Conservation (phyloP, 371 early-diverging fungal species). For the Mucor irregularis region DNA sequence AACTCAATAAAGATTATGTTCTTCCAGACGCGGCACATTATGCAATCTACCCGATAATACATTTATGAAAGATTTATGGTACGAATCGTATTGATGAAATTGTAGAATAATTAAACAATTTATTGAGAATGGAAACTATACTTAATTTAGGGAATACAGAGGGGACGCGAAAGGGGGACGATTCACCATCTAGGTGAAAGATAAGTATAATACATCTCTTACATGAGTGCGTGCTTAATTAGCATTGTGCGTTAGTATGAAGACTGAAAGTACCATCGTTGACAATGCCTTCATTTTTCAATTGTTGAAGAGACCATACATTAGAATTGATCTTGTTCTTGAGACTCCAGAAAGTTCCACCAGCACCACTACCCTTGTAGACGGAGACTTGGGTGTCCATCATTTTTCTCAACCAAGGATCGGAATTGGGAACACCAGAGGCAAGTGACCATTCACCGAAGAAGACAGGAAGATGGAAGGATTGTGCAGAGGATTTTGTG, state of each 20-base stretch:
- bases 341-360: constrained; percentile 30
- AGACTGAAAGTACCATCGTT: constrained; percentile 16
- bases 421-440: constrained; percentile 13
- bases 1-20: no score
- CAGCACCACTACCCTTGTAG: constrained; percentile 20
- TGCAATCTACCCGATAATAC: no score
- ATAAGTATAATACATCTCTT: no score
- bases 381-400: constrained; percentile 25
- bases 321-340: constrained; percentile 33
- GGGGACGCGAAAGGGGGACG: no score
- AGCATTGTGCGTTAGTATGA: constrained; percentile 19
- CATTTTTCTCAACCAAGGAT: constrained; percentile 12
- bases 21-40: no score
- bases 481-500: not conserved
- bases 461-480: constrained; percentile 32
- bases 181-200: no score
- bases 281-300: constrained; percentile 23
- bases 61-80: no score
- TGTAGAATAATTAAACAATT: no score
- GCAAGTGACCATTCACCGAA: constrained; percentile 36
- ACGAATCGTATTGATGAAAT: no score
- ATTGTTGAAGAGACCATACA: constrained; percentile 33
- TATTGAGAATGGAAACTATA: no score
- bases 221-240: no score
- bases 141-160: no score